Evolutionary conservation across 306 rosid genomes (phyloP).

Genomic region (Vicia villosa): DNA sequence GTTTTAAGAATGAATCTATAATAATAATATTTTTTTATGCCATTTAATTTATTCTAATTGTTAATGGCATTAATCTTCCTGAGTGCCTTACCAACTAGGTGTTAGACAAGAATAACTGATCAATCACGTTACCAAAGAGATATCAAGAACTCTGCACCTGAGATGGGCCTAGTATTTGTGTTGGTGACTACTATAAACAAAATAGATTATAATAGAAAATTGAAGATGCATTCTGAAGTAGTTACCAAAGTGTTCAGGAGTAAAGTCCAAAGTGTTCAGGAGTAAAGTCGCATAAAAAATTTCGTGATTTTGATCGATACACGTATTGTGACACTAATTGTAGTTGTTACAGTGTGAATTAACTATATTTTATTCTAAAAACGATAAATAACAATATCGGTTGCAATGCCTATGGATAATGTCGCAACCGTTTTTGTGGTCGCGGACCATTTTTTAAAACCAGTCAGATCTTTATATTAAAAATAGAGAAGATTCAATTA

Average conservation of each 20-base stretch:
- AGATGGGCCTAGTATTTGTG: conserved; percentile 18
- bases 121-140: conserved; percentile 22
- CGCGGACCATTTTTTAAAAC: too few relatives aligned
- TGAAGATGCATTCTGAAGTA: conserved; percentile 28
- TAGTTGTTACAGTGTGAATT: too few relatives aligned
- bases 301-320: too few relatives aligned
- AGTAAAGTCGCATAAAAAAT: too few relatives aligned
- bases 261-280: too few relatives aligned
- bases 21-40: conserved; percentile 24
- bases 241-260: too few relatives aligned
- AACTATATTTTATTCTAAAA: too few relatives aligned
- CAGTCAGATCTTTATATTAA: too few relatives aligned
- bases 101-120: conserved; percentile 32
- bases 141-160: conserved; percentile 27
- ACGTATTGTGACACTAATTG: too few relatives aligned
- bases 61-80: background rate
- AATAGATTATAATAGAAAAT: conserved; percentile 19
- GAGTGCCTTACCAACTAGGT: conserved; percentile 35
- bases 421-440: too few relatives aligned
- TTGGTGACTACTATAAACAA: background rate
- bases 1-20: conserved; percentile 30
- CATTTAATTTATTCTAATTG: conserved; percentile 37
- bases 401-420: too few relatives aligned
- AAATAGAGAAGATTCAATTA: background rate
- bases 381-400: too few relatives aligned